These are phyloP conservation scores for Candida caryicola DNA, from an alignment of 805 yeast genomes.

Conservation along the genomic window DNA sequence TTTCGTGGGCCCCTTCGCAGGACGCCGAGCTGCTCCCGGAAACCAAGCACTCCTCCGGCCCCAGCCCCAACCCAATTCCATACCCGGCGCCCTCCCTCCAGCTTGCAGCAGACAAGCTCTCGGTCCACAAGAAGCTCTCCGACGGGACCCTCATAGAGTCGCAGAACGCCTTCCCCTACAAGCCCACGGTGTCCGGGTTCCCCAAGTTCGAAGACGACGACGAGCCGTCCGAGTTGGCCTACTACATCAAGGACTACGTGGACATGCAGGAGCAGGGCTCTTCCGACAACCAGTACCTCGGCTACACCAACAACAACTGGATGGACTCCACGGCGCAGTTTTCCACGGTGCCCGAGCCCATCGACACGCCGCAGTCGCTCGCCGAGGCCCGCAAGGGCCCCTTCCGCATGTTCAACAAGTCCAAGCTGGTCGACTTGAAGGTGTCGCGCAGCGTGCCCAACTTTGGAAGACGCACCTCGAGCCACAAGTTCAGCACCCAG, in stretches of 20 bases:
- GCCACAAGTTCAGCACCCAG: neutral
- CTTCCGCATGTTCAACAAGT: slow-evolving; percentile 2
- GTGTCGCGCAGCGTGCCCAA: slow-evolving; percentile 14
- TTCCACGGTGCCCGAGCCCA: slow-evolving; percentile 3
- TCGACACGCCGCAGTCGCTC: slow-evolving; percentile 1
- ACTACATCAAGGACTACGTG: slow-evolving; percentile 5
- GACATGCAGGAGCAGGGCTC: slow-evolving; percentile 5
- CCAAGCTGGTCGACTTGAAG: slow-evolving; percentile 6
- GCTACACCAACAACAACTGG: slow-evolving; percentile 17
- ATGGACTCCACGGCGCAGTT: slow-evolving; percentile 17
- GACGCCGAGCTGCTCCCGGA: too few relatives aligned
- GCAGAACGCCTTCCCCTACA: too few relatives aligned
- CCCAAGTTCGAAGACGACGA: slow-evolving; percentile 1
- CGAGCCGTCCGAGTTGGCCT: slow-evolving; percentile 7
- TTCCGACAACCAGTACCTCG: slow-evolving; percentile 6
- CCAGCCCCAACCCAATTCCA: too few relatives aligned
- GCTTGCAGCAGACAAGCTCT: too few relatives aligned
- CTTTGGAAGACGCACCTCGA: slow-evolving; percentile 1
- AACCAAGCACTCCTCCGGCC: too few relatives aligned
- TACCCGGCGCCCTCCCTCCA: too few relatives aligned
- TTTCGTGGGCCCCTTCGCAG: too few relatives aligned
- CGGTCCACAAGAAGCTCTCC: slow-evolving; percentile 12
- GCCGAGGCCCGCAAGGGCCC: slow-evolving; percentile 3
- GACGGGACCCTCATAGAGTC: slow-evolving; percentile 10
- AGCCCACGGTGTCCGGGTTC: neutral